A percentile compares a stretch with the other conserved stretches of the same genome.
These are phyloP conservation scores for Prunella vulgaris DNA, from an alignment of 257 asterid genomes.

Conservation along the genomic window DNA sequence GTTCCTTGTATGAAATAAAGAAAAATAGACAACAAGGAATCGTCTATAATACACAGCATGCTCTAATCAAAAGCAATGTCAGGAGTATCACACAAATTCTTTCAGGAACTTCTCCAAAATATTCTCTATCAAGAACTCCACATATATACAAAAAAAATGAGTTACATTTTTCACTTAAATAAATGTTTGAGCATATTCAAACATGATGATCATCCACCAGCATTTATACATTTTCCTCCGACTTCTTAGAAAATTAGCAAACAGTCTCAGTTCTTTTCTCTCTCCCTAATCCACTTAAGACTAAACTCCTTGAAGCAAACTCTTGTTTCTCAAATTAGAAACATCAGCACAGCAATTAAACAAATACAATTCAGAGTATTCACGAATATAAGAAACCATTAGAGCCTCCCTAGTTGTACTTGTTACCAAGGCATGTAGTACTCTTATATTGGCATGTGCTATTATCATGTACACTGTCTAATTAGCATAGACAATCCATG, in stretches of 20 bases:
- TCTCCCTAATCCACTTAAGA: not conserved
- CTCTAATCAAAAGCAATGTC: not conserved
- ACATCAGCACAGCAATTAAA: not conserved
- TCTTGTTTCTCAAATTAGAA: not conserved
- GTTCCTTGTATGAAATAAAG: not conserved
- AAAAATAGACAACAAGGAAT: not conserved
- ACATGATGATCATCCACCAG: not conserved
- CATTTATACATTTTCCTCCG: not conserved
- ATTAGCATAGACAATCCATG: slow-evolving; percentile 3
- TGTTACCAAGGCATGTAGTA: not conserved
- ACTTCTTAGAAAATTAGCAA: not conserved
- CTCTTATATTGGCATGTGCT: not conserved
- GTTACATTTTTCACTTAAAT: not conserved
- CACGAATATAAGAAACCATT: not conserved
- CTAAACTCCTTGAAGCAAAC: not conserved
- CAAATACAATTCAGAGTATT: not conserved
- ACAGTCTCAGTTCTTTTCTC: not conserved
- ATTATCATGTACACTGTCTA: not conserved
- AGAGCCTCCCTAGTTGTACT: not conserved
- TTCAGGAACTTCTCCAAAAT: not conserved
- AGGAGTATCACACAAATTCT: not conserved
- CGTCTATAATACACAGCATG: not conserved
- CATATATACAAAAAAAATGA: not conserved
- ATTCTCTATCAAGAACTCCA: not conserved
- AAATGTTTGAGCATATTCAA: not conserved